phyloP scores from a whole-genome alignment of 257 asterid genomes.

The Ehretia macrophylla region DNA sequence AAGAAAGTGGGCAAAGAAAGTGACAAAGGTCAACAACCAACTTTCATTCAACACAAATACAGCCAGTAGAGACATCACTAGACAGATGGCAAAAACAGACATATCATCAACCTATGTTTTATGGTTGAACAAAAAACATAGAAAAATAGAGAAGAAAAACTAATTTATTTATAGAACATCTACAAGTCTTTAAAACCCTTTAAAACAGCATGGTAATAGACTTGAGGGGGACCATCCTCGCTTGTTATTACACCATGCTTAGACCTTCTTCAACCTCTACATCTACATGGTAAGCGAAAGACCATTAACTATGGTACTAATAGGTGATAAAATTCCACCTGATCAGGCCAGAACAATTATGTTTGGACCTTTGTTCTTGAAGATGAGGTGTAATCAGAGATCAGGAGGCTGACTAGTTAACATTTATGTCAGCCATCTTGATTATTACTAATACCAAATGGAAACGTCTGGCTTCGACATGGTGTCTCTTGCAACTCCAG shows the following conservation, averaged over 20 bases:
- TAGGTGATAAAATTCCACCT: slow-evolving; percentile 26
- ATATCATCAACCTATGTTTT: slow-evolving; percentile 9
- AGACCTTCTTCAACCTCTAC: slow-evolving; percentile 19
- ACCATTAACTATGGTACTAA: slow-evolving; percentile 18
- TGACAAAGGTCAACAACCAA: slow-evolving; percentile 12
- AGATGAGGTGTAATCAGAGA: no score
- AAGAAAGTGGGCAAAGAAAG: slow-evolving; percentile 11
- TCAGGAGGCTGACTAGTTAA: slow-evolving; percentile 8
- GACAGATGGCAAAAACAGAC: slow-evolving; percentile 10
- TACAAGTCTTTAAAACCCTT: slow-evolving; percentile 15
- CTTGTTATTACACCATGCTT: slow-evolving; percentile 35
- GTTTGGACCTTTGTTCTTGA: not conserved
- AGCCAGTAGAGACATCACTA: slow-evolving; percentile 14
- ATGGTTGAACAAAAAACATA: slow-evolving; percentile 17
- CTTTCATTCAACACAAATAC: slow-evolving; percentile 45
- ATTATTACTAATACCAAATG: slow-evolving; percentile 52
- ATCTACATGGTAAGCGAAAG: no score
- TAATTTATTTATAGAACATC: slow-evolving; percentile 35
- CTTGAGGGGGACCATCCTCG: slow-evolving; percentile 17
- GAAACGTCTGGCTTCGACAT: slow-evolving; percentile 39
- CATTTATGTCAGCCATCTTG: slow-evolving; percentile 3
- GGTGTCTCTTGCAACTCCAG: slow-evolving; percentile 30
- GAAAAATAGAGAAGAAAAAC: slow-evolving; percentile 10
- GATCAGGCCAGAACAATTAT: slow-evolving; percentile 7
- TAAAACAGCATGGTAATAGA: slow-evolving; percentile 29